Conservation (phyloP, 2,329 filamentous ascomycete species). For the Lojkania enalia region DNA sequence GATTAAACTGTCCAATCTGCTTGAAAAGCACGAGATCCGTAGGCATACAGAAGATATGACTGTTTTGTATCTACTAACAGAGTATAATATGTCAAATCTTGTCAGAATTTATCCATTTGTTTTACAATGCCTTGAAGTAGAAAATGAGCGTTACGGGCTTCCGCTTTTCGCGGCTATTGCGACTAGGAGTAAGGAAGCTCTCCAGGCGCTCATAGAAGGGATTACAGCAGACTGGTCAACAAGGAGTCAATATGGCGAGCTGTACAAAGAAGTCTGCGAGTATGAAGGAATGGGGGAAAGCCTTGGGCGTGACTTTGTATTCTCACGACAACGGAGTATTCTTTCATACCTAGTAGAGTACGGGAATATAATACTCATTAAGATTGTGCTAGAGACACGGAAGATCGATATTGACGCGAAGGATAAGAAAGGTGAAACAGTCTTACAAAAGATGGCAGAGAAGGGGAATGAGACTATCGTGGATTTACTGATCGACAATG, state of each 20-base stretch:
- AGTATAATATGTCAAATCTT: constrained; percentile 27
- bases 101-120: constrained; percentile 31
- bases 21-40: constrained; percentile 31
- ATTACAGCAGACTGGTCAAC: neutral
- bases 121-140: constrained; percentile 20
- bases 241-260: neutral
- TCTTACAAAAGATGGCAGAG: constrained; percentile 9
- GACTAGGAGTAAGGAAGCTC: constrained; percentile 30
- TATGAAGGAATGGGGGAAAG: neutral
- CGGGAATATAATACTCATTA: neutral
- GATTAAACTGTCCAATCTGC: constrained; percentile 37
- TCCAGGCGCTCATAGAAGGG: neutral
- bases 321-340: neutral
- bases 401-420: constrained; percentile 17
- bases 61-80: constrained; percentile 25
- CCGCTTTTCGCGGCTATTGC: constrained; percentile 45
- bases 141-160: constrained; percentile 36
- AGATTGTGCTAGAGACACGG: constrained; percentile 8
- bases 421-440: constrained; percentile 9
- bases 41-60: constrained; percentile 18
- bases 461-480: constrained; percentile 1
- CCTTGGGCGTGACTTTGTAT: neutral
- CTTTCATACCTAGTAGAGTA: neutral
- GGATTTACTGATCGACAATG: neutral
- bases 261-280: neutral